These are phyloP conservation scores for Irpex sp. DNA, from an alignment of 1,284 basidiomycete species.

Conservation along the genomic window DNA sequence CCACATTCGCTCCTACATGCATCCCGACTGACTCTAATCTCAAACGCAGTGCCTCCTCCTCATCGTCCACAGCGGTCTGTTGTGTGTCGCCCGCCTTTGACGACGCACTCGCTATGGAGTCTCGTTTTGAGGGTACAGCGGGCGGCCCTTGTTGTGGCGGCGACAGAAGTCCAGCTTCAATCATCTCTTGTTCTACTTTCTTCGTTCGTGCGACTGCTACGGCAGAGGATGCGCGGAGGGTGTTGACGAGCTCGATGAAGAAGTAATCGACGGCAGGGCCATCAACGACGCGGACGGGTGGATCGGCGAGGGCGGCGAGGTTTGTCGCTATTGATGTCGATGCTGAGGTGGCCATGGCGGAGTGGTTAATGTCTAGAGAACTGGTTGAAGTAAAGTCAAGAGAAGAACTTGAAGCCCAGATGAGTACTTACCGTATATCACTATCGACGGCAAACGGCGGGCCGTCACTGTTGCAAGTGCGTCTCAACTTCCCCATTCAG, in stretches of 20 bases:
- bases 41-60: conserved; percentile 67
- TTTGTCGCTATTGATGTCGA: conserved; percentile 33
- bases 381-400: not conserved
- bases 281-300: conserved; percentile 62
- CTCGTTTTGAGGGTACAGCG: conserved; percentile 38
- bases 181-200: conserved; percentile 71
- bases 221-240: conserved; percentile 66
- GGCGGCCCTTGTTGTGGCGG: conserved; percentile 36
- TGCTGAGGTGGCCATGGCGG: conserved; percentile 15
- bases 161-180: conserved; percentile 65
- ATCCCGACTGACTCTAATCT: conserved; percentile 82
- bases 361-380: not conserved
- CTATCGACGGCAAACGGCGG: not conserved
- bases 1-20: conserved; percentile 84
- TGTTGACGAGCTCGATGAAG: conserved; percentile 74
- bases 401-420: not conserved
- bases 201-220: conserved; percentile 64
- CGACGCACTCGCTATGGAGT: conserved; percentile 46
- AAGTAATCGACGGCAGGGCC: conserved; percentile 81
- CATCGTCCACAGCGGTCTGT: conserved; percentile 47
- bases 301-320: conserved; percentile 56
- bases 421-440: not conserved
- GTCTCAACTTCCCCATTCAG: no score
- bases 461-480: not conserved
- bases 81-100: conserved; percentile 27